Percentiles rank a stretch among this genome's conserved stretches.
These are phyloP conservation scores for Metschnikowia proteae DNA, from an alignment of 805 yeast genomes.

Conservation along the genomic window DNA sequence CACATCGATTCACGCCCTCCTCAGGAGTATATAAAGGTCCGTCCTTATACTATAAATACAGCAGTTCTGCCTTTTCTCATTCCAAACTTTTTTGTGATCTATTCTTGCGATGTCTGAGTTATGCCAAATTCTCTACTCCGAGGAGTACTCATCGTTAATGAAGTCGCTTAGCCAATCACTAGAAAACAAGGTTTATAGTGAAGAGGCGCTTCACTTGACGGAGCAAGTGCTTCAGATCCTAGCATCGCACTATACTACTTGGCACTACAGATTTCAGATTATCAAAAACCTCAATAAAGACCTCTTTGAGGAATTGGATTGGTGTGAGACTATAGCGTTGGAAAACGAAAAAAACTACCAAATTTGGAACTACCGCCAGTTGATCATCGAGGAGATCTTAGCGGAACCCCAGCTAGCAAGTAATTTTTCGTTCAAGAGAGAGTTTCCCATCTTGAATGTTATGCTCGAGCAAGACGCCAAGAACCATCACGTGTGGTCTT, in stretches of 20 bases:
- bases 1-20: not conserved
- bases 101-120: conserved; percentile 25
- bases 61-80: not conserved
- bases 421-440: conserved; percentile 46
- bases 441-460: conserved; percentile 57
- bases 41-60: not conserved
- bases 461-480: conserved; percentile 80
- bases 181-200: conserved; percentile 56
- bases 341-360: conserved; percentile 89
- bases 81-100: not conserved
- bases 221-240: conserved; percentile 57
- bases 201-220: conserved; percentile 68
- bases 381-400: conserved; percentile 45
- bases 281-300: conserved; percentile 36
- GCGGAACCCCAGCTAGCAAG: conserved; percentile 9
- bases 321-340: conserved; percentile 75
- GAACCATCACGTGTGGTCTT: conserved; percentile 96
- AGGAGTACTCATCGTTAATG: conserved; percentile 62
- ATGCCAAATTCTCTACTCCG: conserved; percentile 67
- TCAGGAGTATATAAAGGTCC: not conserved
- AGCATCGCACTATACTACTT: conserved; percentile 89
- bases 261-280: conserved; percentile 68
- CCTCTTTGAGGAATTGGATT: conserved; percentile 57
- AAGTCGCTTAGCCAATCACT: conserved; percentile 60
- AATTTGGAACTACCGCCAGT: conserved; percentile 91